Conservation (phyloP, 108 stramenopile species). For the Fistulifera pelliculosa region DNA sequence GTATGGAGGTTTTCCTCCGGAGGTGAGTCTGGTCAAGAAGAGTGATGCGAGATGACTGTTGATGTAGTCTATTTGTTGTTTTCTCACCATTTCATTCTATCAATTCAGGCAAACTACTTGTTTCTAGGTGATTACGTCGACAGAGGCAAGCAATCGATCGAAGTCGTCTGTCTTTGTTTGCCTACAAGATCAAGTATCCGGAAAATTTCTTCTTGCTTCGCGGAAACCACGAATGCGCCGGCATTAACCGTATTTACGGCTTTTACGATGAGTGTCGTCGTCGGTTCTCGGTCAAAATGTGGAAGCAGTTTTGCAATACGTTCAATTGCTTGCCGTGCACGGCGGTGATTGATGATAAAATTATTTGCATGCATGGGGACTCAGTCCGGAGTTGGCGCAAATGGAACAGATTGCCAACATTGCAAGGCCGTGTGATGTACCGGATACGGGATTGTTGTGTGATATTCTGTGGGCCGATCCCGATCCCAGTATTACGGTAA, state of each 20-base stretch:
- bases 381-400: conserved; percentile 90
- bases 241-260: conserved; percentile 99
- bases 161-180: conserved; percentile 94
- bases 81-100: conserved; percentile 6
- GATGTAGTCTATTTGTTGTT: too few species aligned
- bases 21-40: too few species aligned
- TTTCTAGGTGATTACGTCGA: conserved; percentile 99
- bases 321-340: conserved; percentile 99
- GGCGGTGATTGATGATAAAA: conserved; percentile 99
- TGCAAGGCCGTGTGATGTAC: conserved; percentile 95
- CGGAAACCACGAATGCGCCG: conserved; percentile 99
- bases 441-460: conserved; percentile 97
- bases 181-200: conserved; percentile 99
- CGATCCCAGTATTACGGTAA: conserved; percentile 88
- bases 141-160: conserved; percentile 93
- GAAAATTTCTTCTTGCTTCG: conserved; percentile 98
- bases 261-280: conserved; percentile 99
- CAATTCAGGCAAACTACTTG: conserved; percentile 88
- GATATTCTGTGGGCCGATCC: conserved; percentile 99
- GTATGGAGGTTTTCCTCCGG: conserved; percentile 94
- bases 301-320: conserved; percentile 99
- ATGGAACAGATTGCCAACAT: conserved; percentile 97
- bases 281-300: conserved; percentile 96
- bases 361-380: conserved; percentile 99
- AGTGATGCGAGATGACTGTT: too few species aligned